phyloP scores from a whole-genome alignment of 257 asterid species.

The Solanum verrucosum region DNA sequence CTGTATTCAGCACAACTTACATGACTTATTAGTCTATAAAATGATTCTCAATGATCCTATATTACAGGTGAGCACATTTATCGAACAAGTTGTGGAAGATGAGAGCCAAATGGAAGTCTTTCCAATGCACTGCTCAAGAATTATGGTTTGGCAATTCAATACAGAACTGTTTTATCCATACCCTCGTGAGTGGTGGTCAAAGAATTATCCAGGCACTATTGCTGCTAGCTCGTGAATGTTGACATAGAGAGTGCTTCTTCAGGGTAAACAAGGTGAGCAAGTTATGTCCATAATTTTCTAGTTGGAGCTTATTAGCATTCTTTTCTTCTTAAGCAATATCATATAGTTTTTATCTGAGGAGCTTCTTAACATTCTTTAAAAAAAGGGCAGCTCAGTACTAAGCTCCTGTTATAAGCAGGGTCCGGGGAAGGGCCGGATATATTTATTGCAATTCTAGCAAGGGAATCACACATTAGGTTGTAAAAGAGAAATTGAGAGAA shows the following conservation, averaged over 20 bases:
- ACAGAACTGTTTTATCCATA: constrained; percentile 7
- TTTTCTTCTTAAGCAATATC: not conserved
- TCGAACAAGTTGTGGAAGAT: constrained; percentile 71
- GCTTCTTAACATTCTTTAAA: not conserved
- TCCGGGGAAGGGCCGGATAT: not conserved
- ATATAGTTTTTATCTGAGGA: not conserved
- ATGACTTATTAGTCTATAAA: not conserved
- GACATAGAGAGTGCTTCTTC: not conserved
- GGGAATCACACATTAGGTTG: not conserved
- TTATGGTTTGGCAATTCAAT: constrained; percentile 56
- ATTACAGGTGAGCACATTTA: constrained; percentile 55
- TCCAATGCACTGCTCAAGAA: constrained; percentile 26
- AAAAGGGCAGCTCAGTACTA: not conserved
- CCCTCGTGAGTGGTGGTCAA: constrained; percentile 4
- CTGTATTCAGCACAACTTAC: not conserved
- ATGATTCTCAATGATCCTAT: not conserved
- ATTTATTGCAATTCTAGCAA: not conserved
- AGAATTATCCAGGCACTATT: constrained; percentile 6
- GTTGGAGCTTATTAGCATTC: not conserved
- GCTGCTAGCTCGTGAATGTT: constrained; percentile 19
- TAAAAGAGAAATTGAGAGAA: not conserved
- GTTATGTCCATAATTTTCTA: not conserved
- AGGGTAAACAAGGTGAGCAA: not conserved
- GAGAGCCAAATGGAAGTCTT: constrained; percentile 80
- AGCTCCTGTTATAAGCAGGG: not conserved